A percentile compares a stretch with the other conserved stretches of the same genome.
These are phyloP conservation scores for Madurella mycetomatis DNA, from an alignment of 2,329 filamentous ascomycete genomes.

Conservation along the genomic window DNA sequence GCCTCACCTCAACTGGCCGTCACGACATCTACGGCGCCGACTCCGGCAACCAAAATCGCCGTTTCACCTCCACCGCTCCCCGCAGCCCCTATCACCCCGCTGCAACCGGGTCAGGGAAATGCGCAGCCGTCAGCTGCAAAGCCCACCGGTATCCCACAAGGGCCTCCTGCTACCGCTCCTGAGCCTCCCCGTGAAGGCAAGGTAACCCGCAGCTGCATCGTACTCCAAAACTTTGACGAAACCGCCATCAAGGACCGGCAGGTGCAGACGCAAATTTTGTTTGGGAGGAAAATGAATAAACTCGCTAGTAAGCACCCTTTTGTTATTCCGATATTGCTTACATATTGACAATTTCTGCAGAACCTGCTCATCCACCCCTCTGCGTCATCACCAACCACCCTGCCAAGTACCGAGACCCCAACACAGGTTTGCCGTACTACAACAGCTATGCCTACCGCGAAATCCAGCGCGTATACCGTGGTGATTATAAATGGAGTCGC, in stretches of 20 bases:
- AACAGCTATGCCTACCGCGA: slow-evolving; percentile 77
- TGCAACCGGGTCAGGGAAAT: slow-evolving; percentile 15
- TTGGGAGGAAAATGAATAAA: slow-evolving; percentile 55
- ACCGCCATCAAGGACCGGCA: slow-evolving; percentile 52
- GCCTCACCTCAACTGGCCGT: neutral
- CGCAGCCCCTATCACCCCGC: slow-evolving; percentile 2
- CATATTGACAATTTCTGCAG: slow-evolving; percentile 32
- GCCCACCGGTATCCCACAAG: slow-evolving; percentile 28
- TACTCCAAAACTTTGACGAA: slow-evolving; percentile 57
- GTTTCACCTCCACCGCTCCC: slow-evolving; percentile 4
- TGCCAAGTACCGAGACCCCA: slow-evolving; percentile 79
- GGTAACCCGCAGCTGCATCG: slow-evolving; percentile 55
- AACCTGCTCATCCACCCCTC: slow-evolving; percentile 48
- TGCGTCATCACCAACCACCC: slow-evolving; percentile 81
- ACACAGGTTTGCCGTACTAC: slow-evolving; percentile 75
- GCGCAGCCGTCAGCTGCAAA: slow-evolving; percentile 13
- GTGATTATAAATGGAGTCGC: slow-evolving; percentile 77
- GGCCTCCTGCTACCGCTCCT: slow-evolving; percentile 18
- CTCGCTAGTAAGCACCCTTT: slow-evolving; percentile 46
- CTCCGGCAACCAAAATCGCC: neutral
- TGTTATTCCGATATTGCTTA: neutral
- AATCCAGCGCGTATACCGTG: slow-evolving; percentile 67
- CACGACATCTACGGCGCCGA: neutral
- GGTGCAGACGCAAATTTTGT: slow-evolving; percentile 55
- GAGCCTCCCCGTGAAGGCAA: slow-evolving; percentile 41